Conservation (phyloP, 148 eudicot species). For the Bassia scoparia region DNA sequence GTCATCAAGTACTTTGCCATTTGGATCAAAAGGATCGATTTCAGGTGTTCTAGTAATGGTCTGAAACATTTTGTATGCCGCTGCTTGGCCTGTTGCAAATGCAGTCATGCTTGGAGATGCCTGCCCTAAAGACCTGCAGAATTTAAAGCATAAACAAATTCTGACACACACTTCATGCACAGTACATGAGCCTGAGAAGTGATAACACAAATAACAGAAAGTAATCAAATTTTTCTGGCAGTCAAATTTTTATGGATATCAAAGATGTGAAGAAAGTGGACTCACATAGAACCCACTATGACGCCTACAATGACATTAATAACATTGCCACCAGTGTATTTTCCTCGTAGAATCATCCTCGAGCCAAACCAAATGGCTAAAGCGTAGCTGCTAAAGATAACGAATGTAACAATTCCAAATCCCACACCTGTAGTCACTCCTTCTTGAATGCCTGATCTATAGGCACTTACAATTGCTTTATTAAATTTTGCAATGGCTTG, state of each 20-base stretch:
- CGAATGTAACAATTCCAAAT: slow-evolving; percentile 37
- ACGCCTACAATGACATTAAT: slow-evolving; percentile 53
- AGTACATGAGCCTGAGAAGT: too few relatives aligned
- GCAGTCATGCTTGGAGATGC: slow-evolving; percentile 50
- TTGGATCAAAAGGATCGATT: slow-evolving; percentile 50
- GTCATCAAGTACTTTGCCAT: slow-evolving; percentile 50
- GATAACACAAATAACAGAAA: too few relatives aligned
- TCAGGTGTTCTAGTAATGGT: slow-evolving; percentile 54
- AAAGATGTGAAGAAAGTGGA: neutral
- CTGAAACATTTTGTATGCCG: slow-evolving; percentile 64
- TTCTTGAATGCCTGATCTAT: slow-evolving; percentile 42
- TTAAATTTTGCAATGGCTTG: slow-evolving; percentile 41
- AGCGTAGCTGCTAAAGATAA: slow-evolving; percentile 39
- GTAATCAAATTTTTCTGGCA: neutral
- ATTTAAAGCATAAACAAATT: neutral
- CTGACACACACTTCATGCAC: too few relatives aligned
- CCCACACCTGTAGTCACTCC: slow-evolving; percentile 53
- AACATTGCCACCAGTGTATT: slow-evolving; percentile 50
- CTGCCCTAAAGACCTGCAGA: slow-evolving; percentile 48
- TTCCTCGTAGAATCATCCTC: slow-evolving; percentile 44
- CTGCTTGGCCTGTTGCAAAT: slow-evolving; percentile 58
- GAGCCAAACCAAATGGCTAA: slow-evolving; percentile 69
- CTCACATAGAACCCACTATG: slow-evolving; percentile 59
- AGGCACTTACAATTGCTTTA: slow-evolving; percentile 39
- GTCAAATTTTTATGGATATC: too few relatives aligned